phyloP scores from a whole-genome alignment of 2,329 filamentous ascomycete species.

The Diplodia scrobiculata region DNA sequence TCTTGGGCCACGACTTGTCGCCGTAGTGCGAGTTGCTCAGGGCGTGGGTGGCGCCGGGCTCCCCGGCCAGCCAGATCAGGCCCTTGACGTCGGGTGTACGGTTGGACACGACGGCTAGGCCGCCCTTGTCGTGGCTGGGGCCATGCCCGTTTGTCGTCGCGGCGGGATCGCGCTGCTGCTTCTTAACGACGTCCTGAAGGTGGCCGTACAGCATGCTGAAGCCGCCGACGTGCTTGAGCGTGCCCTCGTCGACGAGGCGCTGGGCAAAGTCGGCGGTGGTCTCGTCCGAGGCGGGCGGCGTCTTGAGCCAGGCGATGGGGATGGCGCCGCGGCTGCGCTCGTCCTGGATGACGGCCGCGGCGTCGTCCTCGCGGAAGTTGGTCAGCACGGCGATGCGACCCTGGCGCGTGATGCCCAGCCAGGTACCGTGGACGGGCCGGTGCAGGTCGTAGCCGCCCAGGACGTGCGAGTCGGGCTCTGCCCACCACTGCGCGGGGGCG shows the following conservation, averaged over 20 bases:
- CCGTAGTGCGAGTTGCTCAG: conserved; percentile 64
- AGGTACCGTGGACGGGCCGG: conserved; percentile 62
- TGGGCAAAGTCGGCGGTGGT: conserved; percentile 56
- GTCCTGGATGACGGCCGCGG: conserved; percentile 47
- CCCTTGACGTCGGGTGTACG: conserved; percentile 57
- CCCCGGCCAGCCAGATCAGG: conserved; percentile 55
- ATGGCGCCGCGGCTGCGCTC: conserved; percentile 61
- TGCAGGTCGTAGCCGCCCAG: conserved; percentile 65
- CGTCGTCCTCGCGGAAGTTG: conserved; percentile 61
- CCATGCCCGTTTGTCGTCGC: background rate
- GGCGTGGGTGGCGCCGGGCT: conserved; percentile 57
- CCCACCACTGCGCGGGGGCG: conserved; percentile 61
- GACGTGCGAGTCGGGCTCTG: conserved; percentile 54
- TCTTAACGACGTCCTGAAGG: conserved; percentile 48
- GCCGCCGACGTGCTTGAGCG: conserved; percentile 61
- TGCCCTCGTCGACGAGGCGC: conserved; percentile 57
- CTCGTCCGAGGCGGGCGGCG: conserved; percentile 45
- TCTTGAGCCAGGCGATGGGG: conserved; percentile 61
- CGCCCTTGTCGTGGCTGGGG: conserved; percentile 32
- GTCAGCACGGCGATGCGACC: conserved; percentile 65
- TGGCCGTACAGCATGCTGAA: conserved; percentile 65
- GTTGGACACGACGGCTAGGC: conserved; percentile 64
- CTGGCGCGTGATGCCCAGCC: conserved; percentile 64
- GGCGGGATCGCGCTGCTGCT: background rate
- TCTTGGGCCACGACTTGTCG: conserved; percentile 64